A percentile compares a stretch with the other conserved stretches of the same genome.
These are phyloP conservation scores for Plasmodium fragile DNA, from an alignment of 169 alveolate species.

Conservation along the genomic window DNA sequence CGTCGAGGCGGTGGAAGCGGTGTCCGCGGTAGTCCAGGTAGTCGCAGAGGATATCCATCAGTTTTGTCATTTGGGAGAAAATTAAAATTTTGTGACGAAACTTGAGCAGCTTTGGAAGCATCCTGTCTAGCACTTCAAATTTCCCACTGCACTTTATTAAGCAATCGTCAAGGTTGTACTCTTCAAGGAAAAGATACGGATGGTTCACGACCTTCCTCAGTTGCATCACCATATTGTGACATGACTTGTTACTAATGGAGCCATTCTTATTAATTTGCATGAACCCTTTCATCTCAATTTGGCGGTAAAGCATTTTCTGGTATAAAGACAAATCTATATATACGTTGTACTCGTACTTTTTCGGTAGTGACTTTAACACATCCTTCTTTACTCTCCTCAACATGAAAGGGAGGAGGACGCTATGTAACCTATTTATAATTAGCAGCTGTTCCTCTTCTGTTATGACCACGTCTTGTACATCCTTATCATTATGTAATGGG, in stretches of 20 bases:
- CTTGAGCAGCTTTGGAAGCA: slow-evolving; percentile 79
- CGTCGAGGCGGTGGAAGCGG: slow-evolving; percentile 96
- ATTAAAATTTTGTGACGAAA: slow-evolving; percentile 91
- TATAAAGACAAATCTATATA: slow-evolving; percentile 94
- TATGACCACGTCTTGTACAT: neutral
- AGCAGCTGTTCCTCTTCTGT: slow-evolving; percentile 62
- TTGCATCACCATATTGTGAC: slow-evolving; percentile 96
- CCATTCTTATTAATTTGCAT: slow-evolving; percentile 79
- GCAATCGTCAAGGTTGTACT: slow-evolving; percentile 93
- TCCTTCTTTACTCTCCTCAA: slow-evolving; percentile 98
- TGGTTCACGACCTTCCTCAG: slow-evolving; percentile 98
- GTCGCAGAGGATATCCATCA: slow-evolving; percentile 96
- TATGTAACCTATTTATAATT: slow-evolving; percentile 94
- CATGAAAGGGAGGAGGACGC: slow-evolving; percentile 97
- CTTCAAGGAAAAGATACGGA: slow-evolving; percentile 94
- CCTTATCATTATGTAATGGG: slow-evolving; percentile 47
- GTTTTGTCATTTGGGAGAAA: slow-evolving; percentile 94
- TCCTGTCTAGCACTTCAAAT: slow-evolving; percentile 93
- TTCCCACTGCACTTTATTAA: slow-evolving; percentile 92
- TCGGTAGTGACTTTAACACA: slow-evolving; percentile 97
- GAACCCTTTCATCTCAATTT: slow-evolving; percentile 88
- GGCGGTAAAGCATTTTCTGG: slow-evolving; percentile 94
- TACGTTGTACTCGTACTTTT: slow-evolving; percentile 92
- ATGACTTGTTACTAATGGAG: slow-evolving; percentile 9
- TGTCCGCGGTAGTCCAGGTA: slow-evolving; percentile 93